A percentile compares a stretch with the other conserved stretches of the same genome.
These are phyloP conservation scores for Lepraria neglecta DNA, from an alignment of 495 filamentous ascomycete species.

Conservation along the genomic window DNA sequence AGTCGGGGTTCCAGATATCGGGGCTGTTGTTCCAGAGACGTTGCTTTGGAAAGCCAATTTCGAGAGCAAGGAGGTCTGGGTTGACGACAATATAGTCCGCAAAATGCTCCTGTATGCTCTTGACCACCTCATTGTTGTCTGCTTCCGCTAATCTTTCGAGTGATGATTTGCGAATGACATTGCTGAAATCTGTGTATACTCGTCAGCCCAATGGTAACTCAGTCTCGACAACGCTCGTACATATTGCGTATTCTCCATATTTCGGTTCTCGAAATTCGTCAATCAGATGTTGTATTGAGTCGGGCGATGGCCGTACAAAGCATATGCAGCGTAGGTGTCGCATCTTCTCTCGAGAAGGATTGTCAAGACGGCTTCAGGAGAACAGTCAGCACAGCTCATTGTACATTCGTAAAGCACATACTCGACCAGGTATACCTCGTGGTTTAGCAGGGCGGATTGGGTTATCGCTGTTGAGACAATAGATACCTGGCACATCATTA, in stretches of 20 bases:
- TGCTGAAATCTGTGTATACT: slow-evolving; percentile 66
- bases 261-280: slow-evolving; percentile 95
- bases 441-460: slow-evolving; percentile 89
- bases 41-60: slow-evolving; percentile 65
- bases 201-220: slow-evolving; percentile 1
- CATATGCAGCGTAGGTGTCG: slow-evolving; percentile 89
- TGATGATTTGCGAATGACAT: slow-evolving; percentile 92
- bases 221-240: slow-evolving; percentile 30
- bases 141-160: slow-evolving; percentile 92
- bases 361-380: slow-evolving; percentile 65
- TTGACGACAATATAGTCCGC: slow-evolving; percentile 94
- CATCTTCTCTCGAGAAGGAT: slow-evolving; percentile 90
- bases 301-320: slow-evolving; percentile 84
- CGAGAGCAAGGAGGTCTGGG: slow-evolving; percentile 82
- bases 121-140: slow-evolving; percentile 96
- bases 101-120: slow-evolving; percentile 86
- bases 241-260: slow-evolving; percentile 96
- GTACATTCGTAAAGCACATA: slow-evolving; percentile 27
- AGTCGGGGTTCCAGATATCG: slow-evolving; percentile 85
- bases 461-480: slow-evolving; percentile 93
- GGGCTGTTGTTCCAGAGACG: slow-evolving; percentile 68
- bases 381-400: slow-evolving; percentile 23
- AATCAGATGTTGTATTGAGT: slow-evolving; percentile 86
- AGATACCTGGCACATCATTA: slow-evolving; percentile 50
- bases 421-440: slow-evolving; percentile 97